These are phyloP conservation scores for Boletales sp. DNA, from an alignment of 768 basidiomycete species.

Conservation along the genomic window DNA sequence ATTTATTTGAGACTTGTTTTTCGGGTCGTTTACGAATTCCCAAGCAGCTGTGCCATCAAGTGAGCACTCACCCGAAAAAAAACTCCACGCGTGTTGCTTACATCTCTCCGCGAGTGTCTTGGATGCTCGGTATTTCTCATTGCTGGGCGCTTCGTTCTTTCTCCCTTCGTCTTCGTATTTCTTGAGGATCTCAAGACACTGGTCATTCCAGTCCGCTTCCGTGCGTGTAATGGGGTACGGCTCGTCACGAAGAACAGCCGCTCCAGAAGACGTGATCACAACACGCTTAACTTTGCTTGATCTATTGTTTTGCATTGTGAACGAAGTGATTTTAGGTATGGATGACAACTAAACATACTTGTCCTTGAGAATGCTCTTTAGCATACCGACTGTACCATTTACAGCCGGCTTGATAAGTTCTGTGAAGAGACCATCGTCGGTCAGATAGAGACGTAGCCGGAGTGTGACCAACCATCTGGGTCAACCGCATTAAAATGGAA, in stretches of 20 bases:
- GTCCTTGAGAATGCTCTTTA: slow-evolving; percentile 55
- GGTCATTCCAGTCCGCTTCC: slow-evolving; percentile 62
- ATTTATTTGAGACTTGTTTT: slow-evolving; percentile 29
- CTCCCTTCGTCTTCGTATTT: slow-evolving; percentile 48
- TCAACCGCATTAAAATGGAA: slow-evolving; percentile 46
- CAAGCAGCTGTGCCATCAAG: slow-evolving; percentile 40
- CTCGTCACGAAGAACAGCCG: slow-evolving; percentile 37
- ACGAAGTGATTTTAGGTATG: not conserved
- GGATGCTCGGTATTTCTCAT: slow-evolving; percentile 51
- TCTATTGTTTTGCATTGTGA: not conserved
- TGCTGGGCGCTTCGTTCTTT: slow-evolving; percentile 30
- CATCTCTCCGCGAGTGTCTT: slow-evolving; percentile 66
- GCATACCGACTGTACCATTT: slow-evolving; percentile 60
- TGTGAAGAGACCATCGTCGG: slow-evolving; percentile 16
- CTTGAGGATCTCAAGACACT: slow-evolving; percentile 34
- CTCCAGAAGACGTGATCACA: slow-evolving; percentile 64
- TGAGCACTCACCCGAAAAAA: not conserved
- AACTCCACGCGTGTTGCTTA: slow-evolving; percentile 6
- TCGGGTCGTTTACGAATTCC: slow-evolving; percentile 34
- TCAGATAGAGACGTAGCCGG: not conserved
- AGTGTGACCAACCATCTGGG: slow-evolving; percentile 31
- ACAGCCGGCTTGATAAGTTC: slow-evolving; percentile 71
- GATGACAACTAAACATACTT: slow-evolving; percentile 32
- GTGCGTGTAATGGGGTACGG: slow-evolving; percentile 32
- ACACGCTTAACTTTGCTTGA: slow-evolving; percentile 57